Conservation (phyloP, 225 moss, liverwort and hornwort genomes). For the Anthoceros angustus region DNA sequence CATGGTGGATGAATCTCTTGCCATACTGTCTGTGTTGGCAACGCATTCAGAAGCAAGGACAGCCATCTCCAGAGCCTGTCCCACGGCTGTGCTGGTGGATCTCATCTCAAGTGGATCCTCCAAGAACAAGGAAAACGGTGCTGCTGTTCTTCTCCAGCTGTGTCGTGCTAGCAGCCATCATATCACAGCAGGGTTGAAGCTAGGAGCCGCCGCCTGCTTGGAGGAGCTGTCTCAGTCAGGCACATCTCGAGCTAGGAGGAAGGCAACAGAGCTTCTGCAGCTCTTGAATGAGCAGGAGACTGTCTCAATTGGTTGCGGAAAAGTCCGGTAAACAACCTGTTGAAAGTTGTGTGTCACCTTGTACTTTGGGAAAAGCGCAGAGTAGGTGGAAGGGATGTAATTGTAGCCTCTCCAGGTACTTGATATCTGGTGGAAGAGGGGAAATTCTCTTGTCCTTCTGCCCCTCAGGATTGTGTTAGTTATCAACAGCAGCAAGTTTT, state of each 20-base stretch:
- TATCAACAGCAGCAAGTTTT: too few relatives aligned
- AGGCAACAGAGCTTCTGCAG: constrained; percentile 16
- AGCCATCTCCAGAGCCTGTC: constrained; percentile 35
- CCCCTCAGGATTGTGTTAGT: background rate
- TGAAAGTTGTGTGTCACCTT: background rate
- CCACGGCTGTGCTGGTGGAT: constrained; percentile 33
- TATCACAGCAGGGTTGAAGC: constrained; percentile 9
- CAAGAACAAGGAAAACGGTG: constrained; percentile 43
- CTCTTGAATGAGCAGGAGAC: constrained; percentile 16
- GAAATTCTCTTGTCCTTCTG: background rate
- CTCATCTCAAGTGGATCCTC: constrained; percentile 34
- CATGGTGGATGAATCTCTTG: constrained; percentile 59
- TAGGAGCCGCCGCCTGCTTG: constrained; percentile 14
- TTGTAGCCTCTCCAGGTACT: background rate
- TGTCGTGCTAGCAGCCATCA: constrained; percentile 14
- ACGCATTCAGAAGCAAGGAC: constrained; percentile 43
- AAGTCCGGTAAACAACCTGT: constrained; percentile 11
- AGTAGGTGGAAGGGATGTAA: background rate
- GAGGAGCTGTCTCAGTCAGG: constrained; percentile 12
- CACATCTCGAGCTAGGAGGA: constrained; percentile 18
- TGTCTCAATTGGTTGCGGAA: constrained; percentile 11
- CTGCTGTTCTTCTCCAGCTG: constrained; percentile 18
- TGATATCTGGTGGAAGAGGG: background rate
- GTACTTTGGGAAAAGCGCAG: background rate
- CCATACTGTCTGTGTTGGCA: constrained; percentile 38